phyloP scores from a whole-genome alignment of 805 yeast genomes.

The Hyphopichia homilentoma region DNA sequence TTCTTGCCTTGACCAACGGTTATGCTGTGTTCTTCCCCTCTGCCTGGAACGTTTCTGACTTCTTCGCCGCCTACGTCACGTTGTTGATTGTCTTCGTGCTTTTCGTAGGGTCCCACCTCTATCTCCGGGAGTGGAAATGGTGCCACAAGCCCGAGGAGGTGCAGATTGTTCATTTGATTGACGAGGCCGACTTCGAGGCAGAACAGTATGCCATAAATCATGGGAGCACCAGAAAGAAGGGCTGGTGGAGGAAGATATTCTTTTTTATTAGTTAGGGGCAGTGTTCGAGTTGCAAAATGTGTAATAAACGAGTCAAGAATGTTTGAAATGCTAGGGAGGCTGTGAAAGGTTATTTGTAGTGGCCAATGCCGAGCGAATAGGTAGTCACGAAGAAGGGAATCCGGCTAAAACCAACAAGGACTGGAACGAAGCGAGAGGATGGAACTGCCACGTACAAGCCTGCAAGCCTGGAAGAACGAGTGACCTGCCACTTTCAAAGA shows the following conservation, averaged over 20 bases:
- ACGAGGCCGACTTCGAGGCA: slow-evolving; percentile 4
- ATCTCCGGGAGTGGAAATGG: slow-evolving; percentile 1
- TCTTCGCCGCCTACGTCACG: slow-evolving; percentile 4
- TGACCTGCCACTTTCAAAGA: no score
- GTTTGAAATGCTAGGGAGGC: no score
- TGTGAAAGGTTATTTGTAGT: no score
- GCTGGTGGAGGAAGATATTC: slow-evolving; percentile 1
- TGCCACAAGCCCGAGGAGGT: slow-evolving; percentile 5
- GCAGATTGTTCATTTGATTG: slow-evolving; percentile 2
- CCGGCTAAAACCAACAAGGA: no score
- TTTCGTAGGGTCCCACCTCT: neutral
- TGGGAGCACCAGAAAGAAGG: neutral
- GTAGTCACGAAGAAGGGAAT: no score
- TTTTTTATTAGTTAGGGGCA: slow-evolving; percentile 1
- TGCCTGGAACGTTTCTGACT: slow-evolving; percentile 3
- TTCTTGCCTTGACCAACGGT: slow-evolving; percentile 61
- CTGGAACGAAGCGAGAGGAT: no score
- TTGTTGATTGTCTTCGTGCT: slow-evolving; percentile 3
- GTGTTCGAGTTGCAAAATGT: neutral
- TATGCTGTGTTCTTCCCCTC: slow-evolving; percentile 21
- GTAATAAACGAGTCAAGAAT: no score
- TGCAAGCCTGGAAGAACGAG: no score
- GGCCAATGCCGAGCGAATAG: no score
- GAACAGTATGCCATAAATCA: neutral
- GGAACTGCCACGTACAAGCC: no score